Conservation (phyloP, 2,329 filamentous ascomycete species). For the Calonectria pteridis region DNA sequence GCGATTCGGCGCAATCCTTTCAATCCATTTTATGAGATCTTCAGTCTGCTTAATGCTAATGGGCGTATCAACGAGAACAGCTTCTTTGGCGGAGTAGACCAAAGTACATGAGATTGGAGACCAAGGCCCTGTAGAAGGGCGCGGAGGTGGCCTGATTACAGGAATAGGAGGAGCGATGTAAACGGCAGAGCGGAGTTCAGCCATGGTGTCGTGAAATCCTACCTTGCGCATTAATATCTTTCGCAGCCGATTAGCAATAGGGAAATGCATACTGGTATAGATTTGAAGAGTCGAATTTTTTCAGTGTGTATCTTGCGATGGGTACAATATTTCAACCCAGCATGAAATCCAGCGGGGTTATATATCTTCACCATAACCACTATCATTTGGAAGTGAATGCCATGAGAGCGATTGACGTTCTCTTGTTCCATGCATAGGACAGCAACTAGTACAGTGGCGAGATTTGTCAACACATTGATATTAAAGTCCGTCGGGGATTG, state of each 20-base stretch:
- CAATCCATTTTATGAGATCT: neutral
- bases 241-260: too few relatives aligned
- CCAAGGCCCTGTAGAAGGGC: neutral
- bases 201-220: neutral
- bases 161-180: neutral
- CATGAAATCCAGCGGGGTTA: neutral
- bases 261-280: neutral
- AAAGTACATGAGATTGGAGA: neutral
- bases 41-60: neutral
- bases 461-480: neutral
- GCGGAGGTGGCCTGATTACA: neutral
- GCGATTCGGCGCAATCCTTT: neutral
- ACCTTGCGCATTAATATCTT: neutral
- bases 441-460: neutral
- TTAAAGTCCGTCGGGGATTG: neutral
- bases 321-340: neutral
- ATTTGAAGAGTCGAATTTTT: neutral
- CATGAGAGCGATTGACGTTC: neutral
- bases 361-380: neutral
- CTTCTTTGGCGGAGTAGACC: neutral
- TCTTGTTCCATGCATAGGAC: neutral
- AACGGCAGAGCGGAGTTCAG: neutral
- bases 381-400: neutral
- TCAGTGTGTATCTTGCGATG: neutral
- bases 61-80: neutral